Evolutionary conservation across 1,284 basidiomycete genomes (phyloP).

Genomic region (Crucibulum cyathiforme): DNA sequence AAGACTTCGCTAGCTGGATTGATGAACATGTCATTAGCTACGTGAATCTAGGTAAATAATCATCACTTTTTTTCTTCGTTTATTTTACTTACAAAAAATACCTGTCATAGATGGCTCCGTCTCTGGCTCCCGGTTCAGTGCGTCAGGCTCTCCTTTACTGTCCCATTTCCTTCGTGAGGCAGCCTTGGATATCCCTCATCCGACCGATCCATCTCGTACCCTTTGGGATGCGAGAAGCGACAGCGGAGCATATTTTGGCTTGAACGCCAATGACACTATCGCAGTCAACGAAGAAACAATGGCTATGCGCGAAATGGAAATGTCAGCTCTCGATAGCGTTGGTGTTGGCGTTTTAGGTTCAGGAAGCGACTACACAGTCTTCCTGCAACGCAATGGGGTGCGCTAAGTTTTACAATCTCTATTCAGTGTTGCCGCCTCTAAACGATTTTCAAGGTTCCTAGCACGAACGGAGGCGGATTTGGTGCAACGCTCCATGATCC

Average conservation of each 20-base stretch:
- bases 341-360: constrained; percentile 49
- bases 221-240: constrained; percentile 74
- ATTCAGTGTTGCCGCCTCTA: neutral
- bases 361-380: constrained; percentile 82
- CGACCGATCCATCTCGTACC: constrained; percentile 55
- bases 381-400: constrained; percentile 65
- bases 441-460: constrained; percentile 52
- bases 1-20: constrained; percentile 88
- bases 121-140: constrained; percentile 67
- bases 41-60: constrained; percentile 70
- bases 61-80: neutral
- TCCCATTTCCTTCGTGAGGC: constrained; percentile 73
- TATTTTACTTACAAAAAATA: neutral
- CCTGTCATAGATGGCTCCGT: constrained; percentile 62
- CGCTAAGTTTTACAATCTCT: constrained; percentile 7
- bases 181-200: constrained; percentile 75
- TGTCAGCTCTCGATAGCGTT: neutral
- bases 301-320: constrained; percentile 6
- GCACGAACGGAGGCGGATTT: constrained; percentile 48
- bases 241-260: constrained; percentile 40
- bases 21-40: constrained; percentile 81
- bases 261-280: constrained; percentile 19
- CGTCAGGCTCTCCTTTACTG: constrained; percentile 75
- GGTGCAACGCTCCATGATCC: constrained; percentile 58
- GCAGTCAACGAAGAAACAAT: constrained; percentile 33